Evolutionary conservation across 495 filamentous ascomycete species (phyloP).

Genomic region (Trichoderma parareesei): DNA sequence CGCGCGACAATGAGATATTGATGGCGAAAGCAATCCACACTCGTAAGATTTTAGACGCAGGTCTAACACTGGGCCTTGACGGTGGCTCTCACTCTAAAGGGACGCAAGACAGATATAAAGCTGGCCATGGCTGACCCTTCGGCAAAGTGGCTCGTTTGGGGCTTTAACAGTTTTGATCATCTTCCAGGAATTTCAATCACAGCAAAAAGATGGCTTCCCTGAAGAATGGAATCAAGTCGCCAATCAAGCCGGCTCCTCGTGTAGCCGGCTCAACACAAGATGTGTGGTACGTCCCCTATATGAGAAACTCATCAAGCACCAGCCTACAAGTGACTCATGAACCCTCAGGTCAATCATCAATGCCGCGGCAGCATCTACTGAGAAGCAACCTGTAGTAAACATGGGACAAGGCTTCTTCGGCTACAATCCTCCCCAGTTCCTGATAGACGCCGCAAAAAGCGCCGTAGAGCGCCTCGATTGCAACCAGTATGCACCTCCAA

Average conservation of each 20-base stretch:
- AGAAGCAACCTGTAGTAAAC: slow-evolving; percentile 85
- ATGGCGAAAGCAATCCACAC: background rate
- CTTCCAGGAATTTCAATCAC: background rate
- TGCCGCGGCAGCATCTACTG: slow-evolving; percentile 73
- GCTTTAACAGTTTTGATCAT: background rate
- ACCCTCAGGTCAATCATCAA: slow-evolving; percentile 80
- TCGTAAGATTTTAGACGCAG: background rate
- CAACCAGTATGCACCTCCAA: slow-evolving; percentile 96
- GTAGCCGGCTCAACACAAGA: slow-evolving; percentile 79
- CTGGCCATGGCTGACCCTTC: background rate
- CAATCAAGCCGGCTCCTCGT: slow-evolving; percentile 56
- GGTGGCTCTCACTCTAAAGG: background rate
- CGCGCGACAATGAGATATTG: background rate
- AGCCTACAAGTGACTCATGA: background rate
- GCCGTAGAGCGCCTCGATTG: slow-evolving; percentile 87
- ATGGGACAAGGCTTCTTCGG: slow-evolving; percentile 96
- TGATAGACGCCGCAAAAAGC: slow-evolving; percentile 83
- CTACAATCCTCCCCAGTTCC: slow-evolving; percentile 91
- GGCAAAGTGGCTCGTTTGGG: background rate
- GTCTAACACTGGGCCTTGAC: background rate
- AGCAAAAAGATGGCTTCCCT: background rate
- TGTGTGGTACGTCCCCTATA: slow-evolving; percentile 63
- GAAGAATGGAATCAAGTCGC: background rate
- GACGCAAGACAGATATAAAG: background rate
- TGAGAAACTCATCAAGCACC: background rate